Percentiles rank a stretch among this genome's conserved stretches.
These are phyloP conservation scores for Leccinum disarticulatum DNA, from an alignment of 768 basidiomycete species.

Conservation along the genomic window DNA sequence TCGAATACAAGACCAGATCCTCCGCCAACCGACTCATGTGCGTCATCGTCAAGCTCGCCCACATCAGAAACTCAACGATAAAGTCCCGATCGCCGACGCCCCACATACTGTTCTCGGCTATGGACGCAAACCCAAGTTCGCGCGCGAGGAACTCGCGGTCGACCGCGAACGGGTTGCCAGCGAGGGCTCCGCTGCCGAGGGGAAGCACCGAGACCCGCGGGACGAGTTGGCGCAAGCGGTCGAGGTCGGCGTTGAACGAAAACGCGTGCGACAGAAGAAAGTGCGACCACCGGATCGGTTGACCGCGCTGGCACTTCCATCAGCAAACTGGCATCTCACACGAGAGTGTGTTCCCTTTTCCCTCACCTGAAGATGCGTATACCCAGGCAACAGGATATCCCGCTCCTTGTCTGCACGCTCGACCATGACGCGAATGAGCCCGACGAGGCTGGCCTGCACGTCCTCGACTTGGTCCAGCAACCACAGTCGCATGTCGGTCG, in stretches of 20 bases:
- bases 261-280: conserved; percentile 93
- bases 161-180: conserved; percentile 93
- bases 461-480: conserved; percentile 74
- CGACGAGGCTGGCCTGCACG: conserved; percentile 68
- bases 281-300: conserved; percentile 99
- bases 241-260: conserved; percentile 87
- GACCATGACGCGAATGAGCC: conserved; percentile 82
- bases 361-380: conserved; percentile 92
- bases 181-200: conserved; percentile 91
- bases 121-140: conserved; percentile 84
- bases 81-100: conserved; percentile 98
- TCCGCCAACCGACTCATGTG: conserved; percentile 95
- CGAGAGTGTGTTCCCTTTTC: neutral
- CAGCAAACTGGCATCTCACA: neutral
- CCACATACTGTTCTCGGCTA: conserved; percentile 96
- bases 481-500: conserved; percentile 98
- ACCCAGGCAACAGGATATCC: conserved; percentile 88
- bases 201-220: conserved; percentile 93
- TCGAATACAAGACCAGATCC: conserved; percentile 95
- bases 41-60: conserved; percentile 88
- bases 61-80: conserved; percentile 96
- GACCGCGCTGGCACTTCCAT: conserved; percentile 81
- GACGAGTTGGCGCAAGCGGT: conserved; percentile 77
- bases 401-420: conserved; percentile 94
- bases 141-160: conserved; percentile 90